A percentile compares a stretch with the other conserved stretches of the same genome.
phyloP scores from a whole-genome alignment of 208 protist species.

The Phytomonas francai region DNA sequence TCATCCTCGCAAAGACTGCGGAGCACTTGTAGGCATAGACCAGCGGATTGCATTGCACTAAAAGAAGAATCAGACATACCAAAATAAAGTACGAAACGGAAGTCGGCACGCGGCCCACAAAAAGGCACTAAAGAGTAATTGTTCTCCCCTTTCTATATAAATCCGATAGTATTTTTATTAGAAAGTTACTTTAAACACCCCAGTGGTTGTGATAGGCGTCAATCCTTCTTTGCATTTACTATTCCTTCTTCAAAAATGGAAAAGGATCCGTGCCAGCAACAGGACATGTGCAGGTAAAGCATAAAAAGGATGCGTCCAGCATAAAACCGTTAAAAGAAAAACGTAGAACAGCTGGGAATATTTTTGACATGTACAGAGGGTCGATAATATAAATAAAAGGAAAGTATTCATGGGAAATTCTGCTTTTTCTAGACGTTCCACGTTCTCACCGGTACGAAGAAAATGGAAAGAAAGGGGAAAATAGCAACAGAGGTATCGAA shows the following conservation, averaged over 20 bases:
- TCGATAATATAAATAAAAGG: background rate
- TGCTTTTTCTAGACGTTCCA: background rate
- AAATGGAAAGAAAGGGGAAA: slow-evolving; percentile 5
- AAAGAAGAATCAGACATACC: background rate
- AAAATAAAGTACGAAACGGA: background rate
- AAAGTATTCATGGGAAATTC: slow-evolving; percentile 8
- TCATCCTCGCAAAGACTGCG: slow-evolving; percentile 59
- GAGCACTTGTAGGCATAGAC: slow-evolving; percentile 42
- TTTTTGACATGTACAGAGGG: background rate
- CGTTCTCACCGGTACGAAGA: slow-evolving; percentile 1
- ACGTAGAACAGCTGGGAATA: slow-evolving; percentile 36
- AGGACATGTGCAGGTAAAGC: background rate
- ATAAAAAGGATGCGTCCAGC: background rate
- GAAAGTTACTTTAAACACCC: background rate
- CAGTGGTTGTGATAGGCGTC: background rate
- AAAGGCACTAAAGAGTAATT: background rate
- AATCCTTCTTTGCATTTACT: background rate
- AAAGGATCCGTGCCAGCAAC: background rate
- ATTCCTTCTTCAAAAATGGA: background rate
- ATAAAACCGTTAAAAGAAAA: slow-evolving; percentile 3
- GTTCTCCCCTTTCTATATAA: background rate
- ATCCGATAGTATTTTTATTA: background rate
- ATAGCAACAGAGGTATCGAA: background rate
- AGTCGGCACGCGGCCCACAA: background rate
- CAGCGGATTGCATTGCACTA: slow-evolving; percentile 4